These are phyloP conservation scores for Triangularia verruculosa DNA, from an alignment of 2,329 filamentous ascomycete genomes.

Conservation along the genomic window DNA sequence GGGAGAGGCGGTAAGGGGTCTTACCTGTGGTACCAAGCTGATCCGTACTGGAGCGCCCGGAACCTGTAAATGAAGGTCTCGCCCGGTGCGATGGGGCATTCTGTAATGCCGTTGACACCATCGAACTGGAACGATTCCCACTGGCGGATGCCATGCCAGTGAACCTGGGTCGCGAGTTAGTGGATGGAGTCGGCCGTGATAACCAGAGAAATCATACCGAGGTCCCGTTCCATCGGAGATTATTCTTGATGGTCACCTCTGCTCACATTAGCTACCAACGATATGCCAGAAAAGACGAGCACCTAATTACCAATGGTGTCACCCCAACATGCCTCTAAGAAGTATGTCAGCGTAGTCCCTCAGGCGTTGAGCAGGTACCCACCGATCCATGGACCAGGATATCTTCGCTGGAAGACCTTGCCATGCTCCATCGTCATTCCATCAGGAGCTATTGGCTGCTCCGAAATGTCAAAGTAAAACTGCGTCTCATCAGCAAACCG, in stretches of 20 bases:
- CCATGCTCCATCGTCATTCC: constrained; percentile 12
- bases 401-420: constrained; percentile 12
- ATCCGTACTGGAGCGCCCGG: constrained; percentile 33
- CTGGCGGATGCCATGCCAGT: constrained; percentile 19
- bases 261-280: not conserved
- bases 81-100: constrained; percentile 49
- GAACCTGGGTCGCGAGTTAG: not conserved
- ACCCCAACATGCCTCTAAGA: constrained; percentile 16
- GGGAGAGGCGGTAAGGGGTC: not conserved
- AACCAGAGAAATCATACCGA: not conserved
- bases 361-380: not conserved
- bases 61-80: constrained; percentile 34
- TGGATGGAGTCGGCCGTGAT: not conserved
- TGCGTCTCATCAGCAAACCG: not conserved
- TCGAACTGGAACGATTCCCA: not conserved
- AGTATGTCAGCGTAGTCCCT: not conserved
- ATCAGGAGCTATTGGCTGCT: constrained; percentile 12
- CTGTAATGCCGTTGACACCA: constrained; percentile 4
- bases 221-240: constrained; percentile 15
- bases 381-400: constrained; percentile 18
- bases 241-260: constrained; percentile 17
- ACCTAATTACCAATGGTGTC: constrained; percentile 4
- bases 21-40: constrained; percentile 33
- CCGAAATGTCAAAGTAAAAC: constrained; percentile 10
- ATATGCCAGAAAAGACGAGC: not conserved